Evolutionary conservation across 352 stramenopile species (phyloP), one percentile per base, ranked within the genome.

Genomic region (Phytophthora macrochlamydospora): DNA sequence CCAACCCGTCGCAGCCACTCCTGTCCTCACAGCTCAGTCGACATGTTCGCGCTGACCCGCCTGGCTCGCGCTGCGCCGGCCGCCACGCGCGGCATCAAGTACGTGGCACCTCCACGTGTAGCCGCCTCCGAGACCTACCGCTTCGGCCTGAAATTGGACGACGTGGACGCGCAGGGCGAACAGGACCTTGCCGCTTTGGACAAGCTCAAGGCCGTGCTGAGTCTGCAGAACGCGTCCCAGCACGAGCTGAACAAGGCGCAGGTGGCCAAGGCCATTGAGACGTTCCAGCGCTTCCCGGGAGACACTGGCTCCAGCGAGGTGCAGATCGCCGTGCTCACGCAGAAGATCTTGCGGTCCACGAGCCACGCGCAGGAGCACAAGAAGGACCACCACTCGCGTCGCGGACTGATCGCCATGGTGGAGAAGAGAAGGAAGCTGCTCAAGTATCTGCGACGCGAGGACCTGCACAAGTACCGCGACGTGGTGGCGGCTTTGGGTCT

Each of bases 321-420:
- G 60, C 87, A 95, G 71, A 79, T 95, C 53, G 87, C 87, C 7
- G 85, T 94, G 62, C 71, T 95, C 29, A 95, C 87, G 65, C 85
- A 95, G 67, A 94, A 92, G 78, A 94, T 95, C 56, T 66, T 91
- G 63, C 86, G 78, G 51, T 89, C 69, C 56, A 95, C 87, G 65
- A 49, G 80, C 13, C 87, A 95, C 76, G 84, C 87, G 32, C 78
- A 89, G 64, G 62, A 62, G 28, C 77, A 95, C 76, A 93, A 94
- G 85, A 92, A 95, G 70, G 87, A 95, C 73, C 85, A 94, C 59
- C 87, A 95, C 78, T 95, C 87, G 68, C 80, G 85, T 65, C 85
- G 87, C 63, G 87, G 87, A 2, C 77, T 95, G 24, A 92, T 94
- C 42, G 82, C 86, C 24, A 92, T 95, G 87, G 86, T 95, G 42